Base-by-base conservation (phyloP, 2,329 filamentous ascomycete species). In the Curvularia sp. region DNA sequence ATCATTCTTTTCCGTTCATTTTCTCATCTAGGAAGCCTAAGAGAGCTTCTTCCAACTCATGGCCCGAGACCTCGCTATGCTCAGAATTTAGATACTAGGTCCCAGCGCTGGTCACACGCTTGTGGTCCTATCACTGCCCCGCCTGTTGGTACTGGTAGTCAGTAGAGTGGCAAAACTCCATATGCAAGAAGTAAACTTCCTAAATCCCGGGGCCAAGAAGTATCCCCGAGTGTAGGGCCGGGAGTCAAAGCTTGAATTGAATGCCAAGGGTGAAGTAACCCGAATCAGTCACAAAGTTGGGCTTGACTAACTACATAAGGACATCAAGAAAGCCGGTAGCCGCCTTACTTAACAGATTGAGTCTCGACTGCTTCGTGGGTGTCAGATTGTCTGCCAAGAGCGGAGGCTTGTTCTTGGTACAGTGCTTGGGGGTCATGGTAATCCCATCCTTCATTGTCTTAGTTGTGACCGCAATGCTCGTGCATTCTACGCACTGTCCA, bases 381-480 rank as follows among this genome's bases (percentile, higher is more conserved):
- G 49, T 44, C 13, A 26, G 2, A 31, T 1, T 30, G 12, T 6
- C 0, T 28, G 3, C 3, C 5, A 44, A 43, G 5, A 55, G 10
- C 24, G 48, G 18, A 26, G 1, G 5, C 9, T 38, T 39, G 48
- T 30, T 30, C 48, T 56, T 38, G 22, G 15, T 8, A 20, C 10
- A 3, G 39, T 12, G 26, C 28, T 22, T 33, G 18, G 15, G 24
- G 24, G 31, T 47, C 9, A 42, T 51, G 20, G 55, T 60, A 55
- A 60, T 47, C 52, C 60, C 51, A 57, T 57, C 42, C 18, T 18
- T 18, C 18, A 43, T 56, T 57, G 49, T 57, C 49, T 62, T 60
- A 53, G 60, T 49, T 24, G 24, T 57, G 49, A 33, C n/a, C 5
- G 33, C 10, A 47, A n/a, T 20, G 28, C n/a, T 15, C 28, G 10